A percentile compares a stretch with the other conserved stretches of the same genome.
These are phyloP conservation scores for Amaranthus hypochondriacus DNA, from an alignment of 148 eudicot genomes.

Conservation along the genomic window DNA sequence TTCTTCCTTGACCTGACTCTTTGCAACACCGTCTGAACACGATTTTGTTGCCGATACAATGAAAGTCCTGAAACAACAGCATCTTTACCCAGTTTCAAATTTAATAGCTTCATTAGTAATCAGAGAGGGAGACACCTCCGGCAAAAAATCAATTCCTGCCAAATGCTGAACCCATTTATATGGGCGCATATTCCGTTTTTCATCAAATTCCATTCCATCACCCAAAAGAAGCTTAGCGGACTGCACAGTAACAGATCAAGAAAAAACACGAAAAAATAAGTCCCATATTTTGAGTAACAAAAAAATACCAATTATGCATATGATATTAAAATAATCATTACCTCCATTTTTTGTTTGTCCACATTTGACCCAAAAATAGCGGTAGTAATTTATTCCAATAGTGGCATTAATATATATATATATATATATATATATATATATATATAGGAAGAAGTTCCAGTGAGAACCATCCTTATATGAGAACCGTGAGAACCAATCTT, in stretches of 20 bases:
- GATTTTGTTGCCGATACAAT: constrained; percentile 73
- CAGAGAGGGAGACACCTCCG: constrained; percentile 75
- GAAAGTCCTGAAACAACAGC: constrained; percentile 68
- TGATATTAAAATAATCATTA: too few species aligned
- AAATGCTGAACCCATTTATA: constrained; percentile 96
- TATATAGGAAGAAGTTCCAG: too few species aligned
- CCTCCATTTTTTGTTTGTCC: too few species aligned
- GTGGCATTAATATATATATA: too few species aligned
- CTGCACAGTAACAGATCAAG: constrained; percentile 30
- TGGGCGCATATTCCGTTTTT: constrained; percentile 60
- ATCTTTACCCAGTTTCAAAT: constrained; percentile 44
- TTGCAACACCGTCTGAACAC: constrained; percentile 78
- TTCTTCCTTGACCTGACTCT: constrained; percentile 78
- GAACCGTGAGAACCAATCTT: too few species aligned
- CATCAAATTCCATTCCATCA: constrained; percentile 56
- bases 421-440: too few species aligned
- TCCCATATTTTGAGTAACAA: background rate
- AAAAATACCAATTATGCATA: too few species aligned
- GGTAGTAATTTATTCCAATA: too few species aligned
- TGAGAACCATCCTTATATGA: too few species aligned
- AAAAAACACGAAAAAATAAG: background rate
- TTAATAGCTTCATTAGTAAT: constrained; percentile 35
- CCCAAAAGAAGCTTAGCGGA: constrained; percentile 73
- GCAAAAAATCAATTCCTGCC: constrained; percentile 91
- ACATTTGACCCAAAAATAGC: too few species aligned